Conservation (phyloP, 345 rosid species). For the Rubroshorea leprosula region DNA sequence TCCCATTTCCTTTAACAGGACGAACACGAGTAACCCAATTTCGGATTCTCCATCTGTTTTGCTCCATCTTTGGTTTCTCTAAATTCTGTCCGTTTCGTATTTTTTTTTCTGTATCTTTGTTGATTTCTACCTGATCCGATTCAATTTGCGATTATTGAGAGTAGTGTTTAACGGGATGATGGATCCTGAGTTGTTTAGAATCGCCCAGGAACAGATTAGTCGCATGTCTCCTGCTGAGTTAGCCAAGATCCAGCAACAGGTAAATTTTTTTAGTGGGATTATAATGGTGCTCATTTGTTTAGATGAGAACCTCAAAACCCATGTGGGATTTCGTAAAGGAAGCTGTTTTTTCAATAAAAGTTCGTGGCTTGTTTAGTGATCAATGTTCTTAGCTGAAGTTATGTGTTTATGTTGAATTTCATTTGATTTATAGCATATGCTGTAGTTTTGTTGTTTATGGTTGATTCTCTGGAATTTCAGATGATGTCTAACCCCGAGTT, state of each 20-base stretch:
- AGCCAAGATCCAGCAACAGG: conserved; percentile 70
- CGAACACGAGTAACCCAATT: too few relatives aligned
- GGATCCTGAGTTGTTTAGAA: conserved; percentile 87
- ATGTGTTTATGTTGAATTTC: background rate
- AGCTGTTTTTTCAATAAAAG: background rate
- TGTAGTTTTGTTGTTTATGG: background rate
- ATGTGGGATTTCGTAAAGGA: background rate
- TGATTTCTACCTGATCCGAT: conserved; percentile 9
- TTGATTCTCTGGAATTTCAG: conserved; percentile 34
- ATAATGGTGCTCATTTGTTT: background rate
- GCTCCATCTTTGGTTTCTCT: too few relatives aligned
- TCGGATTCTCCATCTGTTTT: background rate
- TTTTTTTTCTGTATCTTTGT: conserved; percentile 12
- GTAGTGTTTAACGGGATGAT: conserved; percentile 73
- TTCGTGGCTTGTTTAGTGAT: background rate
- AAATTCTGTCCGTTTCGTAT: background rate
- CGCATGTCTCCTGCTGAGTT: conserved; percentile 87
- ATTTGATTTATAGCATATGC: conserved; percentile 2
- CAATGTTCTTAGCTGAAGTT: background rate
- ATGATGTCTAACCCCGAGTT: conserved; percentile 94
- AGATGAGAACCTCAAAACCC: background rate
- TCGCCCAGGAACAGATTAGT: conserved; percentile 96
- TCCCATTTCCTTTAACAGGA: too few relatives aligned
- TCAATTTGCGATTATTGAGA: background rate
- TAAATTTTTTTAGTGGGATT: background rate